These are phyloP conservation scores for Solanum chiquidenum DNA, from an alignment of 257 asterid genomes.

Conservation along the genomic window DNA sequence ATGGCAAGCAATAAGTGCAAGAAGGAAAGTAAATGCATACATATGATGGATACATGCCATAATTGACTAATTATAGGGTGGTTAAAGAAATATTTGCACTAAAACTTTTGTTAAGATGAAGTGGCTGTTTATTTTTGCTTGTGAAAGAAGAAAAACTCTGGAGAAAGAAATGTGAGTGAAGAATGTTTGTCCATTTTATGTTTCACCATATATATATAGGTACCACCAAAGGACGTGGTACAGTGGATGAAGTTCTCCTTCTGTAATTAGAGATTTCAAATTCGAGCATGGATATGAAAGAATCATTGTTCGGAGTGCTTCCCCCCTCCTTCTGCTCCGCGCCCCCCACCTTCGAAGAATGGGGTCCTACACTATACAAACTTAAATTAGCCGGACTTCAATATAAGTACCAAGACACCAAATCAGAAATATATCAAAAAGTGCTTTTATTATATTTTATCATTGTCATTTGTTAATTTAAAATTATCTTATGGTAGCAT, in stretches of 20 bases:
- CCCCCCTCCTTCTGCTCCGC: background rate
- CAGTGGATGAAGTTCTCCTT: background rate
- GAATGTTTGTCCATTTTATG: background rate
- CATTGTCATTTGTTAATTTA: background rate
- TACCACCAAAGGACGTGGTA: background rate
- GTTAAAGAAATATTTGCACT: background rate
- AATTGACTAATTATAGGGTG: background rate
- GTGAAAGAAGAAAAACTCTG: background rate
- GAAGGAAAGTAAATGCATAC: conserved; percentile 18
- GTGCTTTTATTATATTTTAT: background rate
- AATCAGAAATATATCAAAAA: background rate
- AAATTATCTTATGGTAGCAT: background rate
- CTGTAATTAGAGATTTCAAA: background rate
- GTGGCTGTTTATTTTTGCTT: background rate
- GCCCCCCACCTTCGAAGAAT: background rate
- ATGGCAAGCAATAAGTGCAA: conserved; percentile 16
- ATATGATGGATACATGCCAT: conserved; percentile 27
- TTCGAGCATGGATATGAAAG: background rate
- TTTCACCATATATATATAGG: background rate
- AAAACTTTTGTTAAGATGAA: background rate
- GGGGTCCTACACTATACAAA: background rate
- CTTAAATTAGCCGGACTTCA: background rate
- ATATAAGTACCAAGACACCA: background rate
- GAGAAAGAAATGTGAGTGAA: background rate
- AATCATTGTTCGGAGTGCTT: background rate